A percentile compares a stretch with the other conserved stretches of the same genome.
Evolutionary conservation across 148 eudicot species (phyloP).

Genomic region (Nepenthes gracilis): DNA sequence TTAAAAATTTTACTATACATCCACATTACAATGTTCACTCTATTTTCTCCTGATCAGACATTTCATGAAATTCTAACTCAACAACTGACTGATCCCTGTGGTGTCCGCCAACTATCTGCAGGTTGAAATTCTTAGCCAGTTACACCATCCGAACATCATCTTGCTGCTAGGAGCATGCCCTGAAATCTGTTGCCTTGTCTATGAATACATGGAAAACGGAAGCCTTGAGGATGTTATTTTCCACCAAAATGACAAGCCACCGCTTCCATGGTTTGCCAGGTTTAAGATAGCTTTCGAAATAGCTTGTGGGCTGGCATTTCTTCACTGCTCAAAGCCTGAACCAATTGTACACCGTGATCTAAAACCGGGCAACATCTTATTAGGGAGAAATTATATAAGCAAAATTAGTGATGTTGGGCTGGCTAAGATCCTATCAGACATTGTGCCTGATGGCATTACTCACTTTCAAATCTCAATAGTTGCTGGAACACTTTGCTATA

Average conservation of each 20-base stretch:
- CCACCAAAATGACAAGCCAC: slow-evolving; percentile 14
- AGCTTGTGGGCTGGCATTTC: slow-evolving; percentile 62
- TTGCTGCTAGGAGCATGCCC: slow-evolving; percentile 83
- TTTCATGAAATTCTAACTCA: no score
- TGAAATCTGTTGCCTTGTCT: slow-evolving; percentile 59
- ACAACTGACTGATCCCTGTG: no score
- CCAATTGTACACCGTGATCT: slow-evolving; percentile 65
- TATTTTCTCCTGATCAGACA: neutral
- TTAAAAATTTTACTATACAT: no score
- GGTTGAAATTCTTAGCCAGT: slow-evolving; percentile 61
- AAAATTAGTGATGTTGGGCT: slow-evolving; percentile 73
- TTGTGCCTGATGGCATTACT: slow-evolving; percentile 47
- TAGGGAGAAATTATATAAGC: slow-evolving; percentile 45
- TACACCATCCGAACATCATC: slow-evolving; percentile 67
- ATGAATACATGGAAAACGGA: slow-evolving; percentile 72
- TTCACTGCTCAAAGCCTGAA: slow-evolving; percentile 62
- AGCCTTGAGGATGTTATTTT: slow-evolving; percentile 53
- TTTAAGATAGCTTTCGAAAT: slow-evolving; percentile 62
- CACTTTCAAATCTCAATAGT: slow-evolving; percentile 41
- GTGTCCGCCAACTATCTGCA: slow-evolving; percentile 12
- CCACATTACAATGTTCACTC: neutral
- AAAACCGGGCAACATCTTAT: slow-evolving; percentile 64
- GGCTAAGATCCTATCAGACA: slow-evolving; percentile 51
- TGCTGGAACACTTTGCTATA: slow-evolving; percentile 57
- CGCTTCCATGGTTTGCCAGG: slow-evolving; percentile 63